Evolutionary conservation across 129 eudicot genomes (phyloP).

Genomic region (carrot (Daucus carota)): DNA sequence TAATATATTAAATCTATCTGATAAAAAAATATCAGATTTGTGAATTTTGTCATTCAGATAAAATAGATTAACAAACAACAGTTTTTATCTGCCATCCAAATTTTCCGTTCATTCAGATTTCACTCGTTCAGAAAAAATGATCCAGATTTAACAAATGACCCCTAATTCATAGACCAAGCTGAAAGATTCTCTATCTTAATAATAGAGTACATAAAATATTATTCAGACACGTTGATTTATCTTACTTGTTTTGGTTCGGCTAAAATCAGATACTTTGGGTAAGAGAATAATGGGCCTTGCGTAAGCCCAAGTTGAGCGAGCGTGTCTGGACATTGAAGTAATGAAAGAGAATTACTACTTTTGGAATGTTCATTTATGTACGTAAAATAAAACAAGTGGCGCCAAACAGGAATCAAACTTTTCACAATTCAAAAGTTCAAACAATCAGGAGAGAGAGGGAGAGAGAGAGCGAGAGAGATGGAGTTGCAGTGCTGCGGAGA

Average conservation of each 20-base stretch:
- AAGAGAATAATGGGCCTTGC: neutral
- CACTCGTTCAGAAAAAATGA: no score
- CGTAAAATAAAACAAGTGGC: no score
- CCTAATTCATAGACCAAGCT: neutral
- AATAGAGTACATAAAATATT: neutral
- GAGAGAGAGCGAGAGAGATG: slow-evolving; percentile 20
- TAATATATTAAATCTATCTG: no score
- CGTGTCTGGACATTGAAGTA: neutral
- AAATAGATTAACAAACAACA: no score
- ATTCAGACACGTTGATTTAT: neutral
- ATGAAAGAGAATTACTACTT: neutral
- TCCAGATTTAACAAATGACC: no score
- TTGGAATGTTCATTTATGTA: neutral
- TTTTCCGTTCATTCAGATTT: no score
- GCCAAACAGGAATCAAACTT: neutral
- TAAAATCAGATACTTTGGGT: neutral
- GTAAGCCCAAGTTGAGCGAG: neutral
- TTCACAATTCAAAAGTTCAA: slow-evolving; percentile 1
- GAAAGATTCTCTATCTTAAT: neutral
- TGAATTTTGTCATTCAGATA: no score
- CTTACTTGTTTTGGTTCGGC: neutral
- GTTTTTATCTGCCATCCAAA: no score
- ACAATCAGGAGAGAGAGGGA: neutral
- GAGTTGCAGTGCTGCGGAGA: slow-evolving; percentile 15
- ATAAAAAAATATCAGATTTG: no score